phyloP scores from a whole-genome alignment of 1,139 yeast species.

The Pichia sp. region DNA sequence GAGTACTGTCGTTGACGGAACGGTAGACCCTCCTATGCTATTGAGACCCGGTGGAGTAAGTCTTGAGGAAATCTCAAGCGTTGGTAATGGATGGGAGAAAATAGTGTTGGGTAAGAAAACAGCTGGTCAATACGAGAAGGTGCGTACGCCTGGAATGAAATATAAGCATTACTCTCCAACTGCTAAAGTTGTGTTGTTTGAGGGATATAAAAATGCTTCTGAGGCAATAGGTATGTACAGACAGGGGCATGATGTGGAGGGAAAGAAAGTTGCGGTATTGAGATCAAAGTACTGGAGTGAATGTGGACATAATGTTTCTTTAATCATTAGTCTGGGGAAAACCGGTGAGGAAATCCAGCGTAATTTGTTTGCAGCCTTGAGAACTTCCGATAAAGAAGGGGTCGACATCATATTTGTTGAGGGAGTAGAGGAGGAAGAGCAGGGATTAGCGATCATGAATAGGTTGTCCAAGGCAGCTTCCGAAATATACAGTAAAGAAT shows the following conservation, averaged over 20 bases:
- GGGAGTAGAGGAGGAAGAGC: constrained; percentile 34
- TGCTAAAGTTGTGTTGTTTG: constrained; percentile 74
- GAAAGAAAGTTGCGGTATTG: constrained; percentile 45
- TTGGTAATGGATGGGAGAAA: constrained; percentile 59
- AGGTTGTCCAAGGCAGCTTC: constrained; percentile 82
- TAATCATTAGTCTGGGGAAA: constrained; percentile 22
- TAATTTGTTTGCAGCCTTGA: constrained; percentile 63
- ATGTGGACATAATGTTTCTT: constrained; percentile 32
- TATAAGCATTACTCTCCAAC: constrained; percentile 91
- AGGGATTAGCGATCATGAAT: constrained; percentile 94
- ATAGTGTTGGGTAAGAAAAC: constrained; percentile 61
- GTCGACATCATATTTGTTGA: constrained; percentile 30
- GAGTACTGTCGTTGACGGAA: constrained; percentile 89
- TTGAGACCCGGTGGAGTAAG: constrained; percentile 93
- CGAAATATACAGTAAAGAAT: constrained; percentile 31
- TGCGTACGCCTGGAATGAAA: constrained; percentile 96
- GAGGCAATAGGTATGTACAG: constrained; percentile 32
- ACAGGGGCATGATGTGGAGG: constrained; percentile 5
- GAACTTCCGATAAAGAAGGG: constrained; percentile 36
- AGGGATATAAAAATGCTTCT: constrained; percentile 39
- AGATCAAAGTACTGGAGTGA: constrained; percentile 37
- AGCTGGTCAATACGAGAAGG: constrained; percentile 64
- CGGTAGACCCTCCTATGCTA: constrained; percentile 76
- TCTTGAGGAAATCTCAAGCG: constrained; percentile 59
- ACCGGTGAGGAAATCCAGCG: constrained; percentile 48